Conservation (phyloP, 129 eudicot species). For the Dittrichia graveolens region DNA sequence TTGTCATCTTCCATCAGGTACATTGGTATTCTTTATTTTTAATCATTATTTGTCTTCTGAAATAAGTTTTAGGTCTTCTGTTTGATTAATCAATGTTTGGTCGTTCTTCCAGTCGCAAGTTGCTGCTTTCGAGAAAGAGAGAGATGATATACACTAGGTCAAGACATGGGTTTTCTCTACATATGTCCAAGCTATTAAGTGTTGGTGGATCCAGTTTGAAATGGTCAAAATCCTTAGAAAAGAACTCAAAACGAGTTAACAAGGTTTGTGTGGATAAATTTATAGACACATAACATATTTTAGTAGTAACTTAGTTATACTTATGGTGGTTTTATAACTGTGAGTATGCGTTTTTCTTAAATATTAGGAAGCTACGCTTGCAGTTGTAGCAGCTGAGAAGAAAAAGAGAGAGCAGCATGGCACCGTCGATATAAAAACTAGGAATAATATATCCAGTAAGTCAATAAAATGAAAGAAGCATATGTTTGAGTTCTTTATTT, state of each 20-base stretch:
- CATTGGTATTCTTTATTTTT: constrained; percentile 2
- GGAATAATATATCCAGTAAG: constrained; percentile 64
- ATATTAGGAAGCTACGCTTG: constrained; percentile 77
- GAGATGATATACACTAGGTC: constrained; percentile 82
- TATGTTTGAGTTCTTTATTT: neutral
- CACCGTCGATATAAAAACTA: constrained; percentile 38
- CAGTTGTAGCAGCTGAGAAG: constrained; percentile 80
- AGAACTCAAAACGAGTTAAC: constrained; percentile 70
- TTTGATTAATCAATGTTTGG: constrained; percentile 16
- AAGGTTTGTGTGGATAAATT: constrained; percentile 54
- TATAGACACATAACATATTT: neutral
- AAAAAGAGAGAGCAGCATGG: constrained; percentile 55
- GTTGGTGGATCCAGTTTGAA: constrained; percentile 85
- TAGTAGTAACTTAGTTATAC: neutral
- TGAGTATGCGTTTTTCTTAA: constrained; percentile 18
- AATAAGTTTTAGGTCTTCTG: constrained; percentile 5
- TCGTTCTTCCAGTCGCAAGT: constrained; percentile 59
- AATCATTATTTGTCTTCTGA: constrained; percentile 3
- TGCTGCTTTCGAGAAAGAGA: constrained; percentile 71
- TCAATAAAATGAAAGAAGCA: constrained; percentile 39
- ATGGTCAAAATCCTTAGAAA: constrained; percentile 95
- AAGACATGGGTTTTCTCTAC: constrained; percentile 77
- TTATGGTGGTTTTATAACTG: constrained; percentile 10
- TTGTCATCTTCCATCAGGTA: constrained; percentile 53
- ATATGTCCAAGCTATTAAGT: constrained; percentile 80